Base-by-base conservation (phyloP, 1,284 basidiomycete species). In the Pholiota adiposa region DNA sequence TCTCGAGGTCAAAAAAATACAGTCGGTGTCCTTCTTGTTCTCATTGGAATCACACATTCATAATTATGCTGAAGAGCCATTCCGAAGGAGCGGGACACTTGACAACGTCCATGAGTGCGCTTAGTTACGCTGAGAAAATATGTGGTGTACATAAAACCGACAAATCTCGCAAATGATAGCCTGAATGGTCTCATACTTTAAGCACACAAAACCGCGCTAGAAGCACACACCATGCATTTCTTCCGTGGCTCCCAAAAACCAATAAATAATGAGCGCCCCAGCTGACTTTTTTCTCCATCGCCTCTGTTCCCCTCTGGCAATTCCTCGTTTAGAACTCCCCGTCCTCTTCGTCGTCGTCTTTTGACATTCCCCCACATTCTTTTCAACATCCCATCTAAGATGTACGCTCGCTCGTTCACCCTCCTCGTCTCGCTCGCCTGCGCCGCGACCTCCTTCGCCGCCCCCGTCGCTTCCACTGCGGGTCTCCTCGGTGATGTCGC, bases 301-400 rank as follows among this genome's bases (percentile, higher is more conserved):
- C 16, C 19, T 25, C n/a, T n/a, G n/a, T n/a, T 46, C 31, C 33
- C 29, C 18, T 16, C 23, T 25, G 25, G 38, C n/a, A 23, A 5
- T 38, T 31, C 14, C 31, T 23, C 16, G 21, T 18, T 19, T 12
- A 21, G 2, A 43, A 21, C 21, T 38, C 18, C 29, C 21, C 21
- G 12, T 51, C 33, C 14, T 48, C 49, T 18, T 25, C 38, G 14
- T 53, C 21, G 51, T 52, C 51, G n/a, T n/a, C n/a, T n/a, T 41
- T 29, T 43, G 51, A 38, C 44, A 51, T n/a, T n/a, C 50, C 49
- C 54, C 21, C 56, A 58, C 56, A 58, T 58, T 58, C 56, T 44
- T 58, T 58, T 52, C n/a, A 18, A 14, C 21, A 33, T 31, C 36
- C 49, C 50, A 51, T 34, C n/a, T 25, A 58, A 25, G 29, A 58